Percentiles rank a stretch among this genome's conserved stretches.
Evolutionary conservation across 768 basidiomycete genomes (phyloP).

Genomic region (Tricholoma sp.): DNA sequence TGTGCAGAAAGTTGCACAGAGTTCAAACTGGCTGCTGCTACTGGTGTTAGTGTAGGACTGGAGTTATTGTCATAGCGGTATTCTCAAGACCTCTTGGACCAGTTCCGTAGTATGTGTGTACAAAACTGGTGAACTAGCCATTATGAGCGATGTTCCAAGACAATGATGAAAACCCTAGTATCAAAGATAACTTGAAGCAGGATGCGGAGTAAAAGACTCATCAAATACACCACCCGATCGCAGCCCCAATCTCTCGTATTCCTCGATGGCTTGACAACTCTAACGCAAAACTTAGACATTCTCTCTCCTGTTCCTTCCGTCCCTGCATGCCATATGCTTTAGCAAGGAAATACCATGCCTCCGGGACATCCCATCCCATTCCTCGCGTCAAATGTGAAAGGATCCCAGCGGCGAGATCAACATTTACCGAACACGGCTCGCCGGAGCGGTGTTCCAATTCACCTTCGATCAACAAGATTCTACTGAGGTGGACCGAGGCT

Average conservation of each 20-base stretch:
- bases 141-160: too few relatives aligned
- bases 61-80: too few relatives aligned
- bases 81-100: too few relatives aligned
- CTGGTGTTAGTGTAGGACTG: too few relatives aligned
- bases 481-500: conserved; percentile 73
- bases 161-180: too few relatives aligned
- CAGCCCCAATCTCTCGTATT: conserved; percentile 13
- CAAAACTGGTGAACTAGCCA: too few relatives aligned
- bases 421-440: conserved; percentile 21
- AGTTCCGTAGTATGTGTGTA: too few relatives aligned
- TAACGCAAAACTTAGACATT: conserved; percentile 14
- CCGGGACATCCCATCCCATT: conserved; percentile 84
- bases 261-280: conserved; percentile 12
- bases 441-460: conserved; percentile 22
- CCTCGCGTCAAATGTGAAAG: conserved; percentile 74
- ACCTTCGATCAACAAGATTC: conserved; percentile 41
- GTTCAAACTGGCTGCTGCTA: too few relatives aligned
- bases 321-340: conserved; percentile 61
- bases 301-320: conserved; percentile 13
- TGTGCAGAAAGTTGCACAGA: too few relatives aligned
- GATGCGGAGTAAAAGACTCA: neutral
- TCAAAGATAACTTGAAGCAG: neutral
- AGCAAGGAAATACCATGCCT: conserved; percentile 92
- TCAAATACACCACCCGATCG: conserved; percentile 18
- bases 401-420: conserved; percentile 81